Evolutionary conservation across 495 filamentous ascomycete species (phyloP).

Genomic region (Chaetomium cochliodes): DNA sequence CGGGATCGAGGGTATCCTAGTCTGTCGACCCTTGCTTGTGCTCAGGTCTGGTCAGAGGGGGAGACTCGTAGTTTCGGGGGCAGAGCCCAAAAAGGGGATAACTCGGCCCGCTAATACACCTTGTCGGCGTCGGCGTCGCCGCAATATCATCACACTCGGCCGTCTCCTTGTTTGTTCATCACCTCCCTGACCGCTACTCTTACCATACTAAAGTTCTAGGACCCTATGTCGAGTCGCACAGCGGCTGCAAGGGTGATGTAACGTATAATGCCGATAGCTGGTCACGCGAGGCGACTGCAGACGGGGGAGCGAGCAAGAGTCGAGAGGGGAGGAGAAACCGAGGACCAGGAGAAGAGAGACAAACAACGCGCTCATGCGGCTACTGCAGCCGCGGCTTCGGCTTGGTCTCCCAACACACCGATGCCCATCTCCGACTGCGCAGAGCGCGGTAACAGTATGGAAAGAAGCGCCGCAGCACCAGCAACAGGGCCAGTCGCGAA

Average conservation of each 20-base stretch:
- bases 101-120: slow-evolving; percentile 10
- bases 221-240: slow-evolving; percentile 1
- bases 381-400: background rate
- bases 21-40: background rate
- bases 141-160: background rate
- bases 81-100: background rate
- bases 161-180: background rate
- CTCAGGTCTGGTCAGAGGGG: background rate
- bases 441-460: background rate
- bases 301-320: background rate
- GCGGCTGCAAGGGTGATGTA: slow-evolving; percentile 9
- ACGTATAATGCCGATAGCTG: background rate
- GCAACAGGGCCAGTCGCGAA: background rate
- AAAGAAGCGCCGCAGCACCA: background rate
- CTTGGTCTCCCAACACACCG: background rate
- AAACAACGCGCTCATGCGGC: slow-evolving; percentile 6
- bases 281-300: slow-evolving; percentile 2
- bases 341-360: background rate
- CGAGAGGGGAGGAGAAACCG: background rate
- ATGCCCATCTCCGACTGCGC: background rate
- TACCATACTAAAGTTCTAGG: background rate
- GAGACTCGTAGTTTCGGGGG: background rate
- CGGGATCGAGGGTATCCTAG: slow-evolving; percentile 1
- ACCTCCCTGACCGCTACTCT: slow-evolving; percentile 13
- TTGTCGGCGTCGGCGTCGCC: background rate